Evolutionary conservation across 441 rosid species (phyloP).

Genomic region (Macaranga tanarius): DNA sequence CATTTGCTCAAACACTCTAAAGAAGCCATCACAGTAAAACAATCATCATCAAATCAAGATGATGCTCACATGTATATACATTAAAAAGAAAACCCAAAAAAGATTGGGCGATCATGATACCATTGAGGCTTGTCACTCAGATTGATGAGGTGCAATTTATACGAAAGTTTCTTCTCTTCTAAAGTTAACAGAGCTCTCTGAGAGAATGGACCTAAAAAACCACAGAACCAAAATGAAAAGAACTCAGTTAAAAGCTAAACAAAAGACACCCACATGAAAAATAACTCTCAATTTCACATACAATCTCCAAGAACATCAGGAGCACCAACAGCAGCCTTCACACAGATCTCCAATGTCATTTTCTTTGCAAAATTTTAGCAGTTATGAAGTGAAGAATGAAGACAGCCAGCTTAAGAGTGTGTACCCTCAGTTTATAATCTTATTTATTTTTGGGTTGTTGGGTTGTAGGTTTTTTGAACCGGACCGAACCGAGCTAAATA

Average conservation of each 20-base stretch:
- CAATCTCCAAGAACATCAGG: conserved; percentile 80
- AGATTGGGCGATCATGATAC: conserved; percentile 31
- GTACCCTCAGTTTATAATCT: too few species aligned
- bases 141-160: conserved; percentile 58
- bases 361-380: not conserved
- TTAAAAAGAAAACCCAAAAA: not conserved
- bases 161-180: conserved; percentile 77
- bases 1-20: conserved; percentile 19
- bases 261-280: too few species aligned
- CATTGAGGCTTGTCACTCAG: conserved; percentile 71
- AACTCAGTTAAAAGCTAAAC: not conserved
- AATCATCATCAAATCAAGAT: not conserved
- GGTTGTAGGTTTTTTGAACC: too few species aligned
- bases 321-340: conserved; percentile 80
- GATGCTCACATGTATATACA: not conserved
- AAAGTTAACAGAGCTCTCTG: conserved; percentile 68
- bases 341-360: conserved; percentile 82
- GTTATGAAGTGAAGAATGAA: not conserved
- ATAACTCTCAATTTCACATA: conserved; percentile 22
- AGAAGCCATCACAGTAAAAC: not conserved
- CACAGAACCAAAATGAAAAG: not conserved
- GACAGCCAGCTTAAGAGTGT: too few species aligned
- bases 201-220: conserved; percentile 64
- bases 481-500: too few species aligned
- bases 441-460: not conserved